Evolutionary conservation across 2,329 filamentous ascomycete species (phyloP).

Genomic region (Nigrospora sphaerica): DNA sequence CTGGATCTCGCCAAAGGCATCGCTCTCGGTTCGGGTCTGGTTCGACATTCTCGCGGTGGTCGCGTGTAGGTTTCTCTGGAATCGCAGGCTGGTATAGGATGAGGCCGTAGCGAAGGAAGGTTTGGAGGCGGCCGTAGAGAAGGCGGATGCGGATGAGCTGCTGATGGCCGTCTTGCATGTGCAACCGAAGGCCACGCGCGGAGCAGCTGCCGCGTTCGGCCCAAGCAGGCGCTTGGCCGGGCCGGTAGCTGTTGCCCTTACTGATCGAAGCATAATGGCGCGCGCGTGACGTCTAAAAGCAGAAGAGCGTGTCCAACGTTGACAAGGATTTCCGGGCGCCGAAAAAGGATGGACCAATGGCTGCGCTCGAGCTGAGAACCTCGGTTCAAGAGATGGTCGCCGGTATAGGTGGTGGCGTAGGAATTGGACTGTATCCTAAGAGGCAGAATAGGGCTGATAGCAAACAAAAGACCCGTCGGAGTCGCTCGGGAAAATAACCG

Average conservation of each 20-base stretch:
- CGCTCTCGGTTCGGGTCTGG: conserved; percentile 75
- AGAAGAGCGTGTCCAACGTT: too few relatives aligned
- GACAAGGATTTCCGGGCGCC: too few relatives aligned
- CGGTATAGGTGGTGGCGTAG: too few relatives aligned
- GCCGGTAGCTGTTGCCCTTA: conserved; percentile 21
- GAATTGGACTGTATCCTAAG: too few relatives aligned
- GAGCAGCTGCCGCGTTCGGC: conserved; percentile 21
- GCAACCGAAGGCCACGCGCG: conserved; percentile 19
- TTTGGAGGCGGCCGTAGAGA: conserved; percentile 11
- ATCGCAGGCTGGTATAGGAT: conserved; percentile 16
- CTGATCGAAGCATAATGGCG: conserved; percentile 26
- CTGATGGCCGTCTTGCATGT: conserved; percentile 19
- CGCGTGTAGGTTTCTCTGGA: conserved; percentile 33
- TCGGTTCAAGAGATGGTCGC: too few relatives aligned
- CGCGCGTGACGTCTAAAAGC: not conserved
- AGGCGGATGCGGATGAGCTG: conserved; percentile 8
- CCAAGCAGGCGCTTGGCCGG: conserved; percentile 21
- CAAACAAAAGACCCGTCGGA: too few relatives aligned
- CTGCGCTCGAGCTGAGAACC: too few relatives aligned
- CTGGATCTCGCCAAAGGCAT: conserved; percentile 96
- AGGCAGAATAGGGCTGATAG: too few relatives aligned
- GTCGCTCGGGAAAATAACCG: too few relatives aligned
- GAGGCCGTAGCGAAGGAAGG: conserved; percentile 7
- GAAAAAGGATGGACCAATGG: too few relatives aligned
- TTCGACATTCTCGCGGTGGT: conserved; percentile 41